A percentile compares a stretch with the other conserved stretches of the same genome.
Evolutionary conservation across 352 stramenopile genomes (phyloP).

Genomic region (Globisporangium cystogenes): DNA sequence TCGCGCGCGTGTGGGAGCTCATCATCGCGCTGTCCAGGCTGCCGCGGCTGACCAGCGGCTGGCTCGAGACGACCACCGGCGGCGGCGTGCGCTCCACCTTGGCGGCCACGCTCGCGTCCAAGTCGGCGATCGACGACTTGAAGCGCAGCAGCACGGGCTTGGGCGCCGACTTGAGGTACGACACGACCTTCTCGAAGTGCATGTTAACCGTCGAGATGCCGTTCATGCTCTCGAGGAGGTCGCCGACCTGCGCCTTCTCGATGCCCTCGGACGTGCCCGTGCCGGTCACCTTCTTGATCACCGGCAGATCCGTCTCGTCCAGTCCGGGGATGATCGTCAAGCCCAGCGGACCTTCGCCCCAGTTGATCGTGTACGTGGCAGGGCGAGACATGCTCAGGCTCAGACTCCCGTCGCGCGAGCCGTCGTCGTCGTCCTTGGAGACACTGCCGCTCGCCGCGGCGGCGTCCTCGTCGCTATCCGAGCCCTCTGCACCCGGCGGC

Average conservation of each 20-base stretch:
- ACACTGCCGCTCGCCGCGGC: neutral
- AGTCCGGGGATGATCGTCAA: constrained; percentile 84
- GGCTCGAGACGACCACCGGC: constrained; percentile 1
- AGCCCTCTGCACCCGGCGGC: constrained; percentile 18
- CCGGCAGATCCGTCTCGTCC: constrained; percentile 67
- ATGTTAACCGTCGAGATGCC: constrained; percentile 55
- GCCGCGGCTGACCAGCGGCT: constrained; percentile 7
- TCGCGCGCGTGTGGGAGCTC: constrained; percentile 1
- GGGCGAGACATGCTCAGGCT: constrained; percentile 53
- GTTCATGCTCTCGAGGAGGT: constrained; percentile 83
- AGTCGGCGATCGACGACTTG: constrained; percentile 36
- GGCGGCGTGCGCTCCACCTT: constrained; percentile 2
- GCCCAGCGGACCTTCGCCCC: constrained; percentile 71
- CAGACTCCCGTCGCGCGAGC: constrained; percentile 18
- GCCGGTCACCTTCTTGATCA: constrained; percentile 87
- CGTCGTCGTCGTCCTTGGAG: constrained; percentile 7
- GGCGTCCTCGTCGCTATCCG: constrained; percentile 12
- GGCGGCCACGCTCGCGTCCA: constrained; percentile 9
- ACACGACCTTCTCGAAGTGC: constrained; percentile 80
- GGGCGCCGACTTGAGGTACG: constrained; percentile 72
- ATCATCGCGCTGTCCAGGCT: constrained; percentile 9
- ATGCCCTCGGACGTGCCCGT: constrained; percentile 76
- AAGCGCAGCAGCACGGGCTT: constrained; percentile 78
- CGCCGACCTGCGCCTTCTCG: constrained; percentile 75
- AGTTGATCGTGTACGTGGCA: constrained; percentile 69